Evolutionary conservation across 306 rosid genomes (phyloP).

Genomic region (Cyclanthera cordifolia): DNA sequence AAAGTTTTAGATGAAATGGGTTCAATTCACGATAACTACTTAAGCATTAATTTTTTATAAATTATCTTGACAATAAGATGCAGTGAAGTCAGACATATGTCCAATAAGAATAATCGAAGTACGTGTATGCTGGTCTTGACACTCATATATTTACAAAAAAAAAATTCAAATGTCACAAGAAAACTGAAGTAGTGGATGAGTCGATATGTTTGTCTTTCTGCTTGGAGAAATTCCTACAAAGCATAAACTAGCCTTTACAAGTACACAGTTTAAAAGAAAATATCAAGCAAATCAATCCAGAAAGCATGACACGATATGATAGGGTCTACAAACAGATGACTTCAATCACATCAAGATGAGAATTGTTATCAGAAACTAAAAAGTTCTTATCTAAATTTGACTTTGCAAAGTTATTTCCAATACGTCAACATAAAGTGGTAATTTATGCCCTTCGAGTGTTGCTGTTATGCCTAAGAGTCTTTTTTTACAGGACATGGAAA

Average conservation of each 20-base stretch:
- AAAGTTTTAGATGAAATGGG: too few species aligned
- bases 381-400: background rate
- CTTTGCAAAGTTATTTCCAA: background rate
- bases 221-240: background rate
- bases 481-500: too few species aligned
- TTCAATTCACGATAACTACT: too few species aligned
- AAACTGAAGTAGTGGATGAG: too few species aligned
- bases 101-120: too few species aligned
- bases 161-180: background rate
- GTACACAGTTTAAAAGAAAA: background rate
- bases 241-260: background rate
- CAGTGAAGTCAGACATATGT: too few species aligned
- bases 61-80: too few species aligned
- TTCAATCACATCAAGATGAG: background rate
- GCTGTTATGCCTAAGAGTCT: too few species aligned
- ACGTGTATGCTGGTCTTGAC: too few species aligned
- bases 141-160: background rate
- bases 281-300: background rate
- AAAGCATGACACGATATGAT: background rate
- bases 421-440: too few species aligned
- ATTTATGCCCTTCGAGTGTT: background rate
- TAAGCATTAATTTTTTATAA: too few species aligned
- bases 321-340: background rate
- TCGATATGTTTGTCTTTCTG: background rate
- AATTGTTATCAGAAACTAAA: background rate